Percentiles rank a stretch among this genome's conserved stretches.
These are phyloP conservation scores for Arctostaphylos glauca DNA, from an alignment of 148 eudicot species.

Conservation along the genomic window DNA sequence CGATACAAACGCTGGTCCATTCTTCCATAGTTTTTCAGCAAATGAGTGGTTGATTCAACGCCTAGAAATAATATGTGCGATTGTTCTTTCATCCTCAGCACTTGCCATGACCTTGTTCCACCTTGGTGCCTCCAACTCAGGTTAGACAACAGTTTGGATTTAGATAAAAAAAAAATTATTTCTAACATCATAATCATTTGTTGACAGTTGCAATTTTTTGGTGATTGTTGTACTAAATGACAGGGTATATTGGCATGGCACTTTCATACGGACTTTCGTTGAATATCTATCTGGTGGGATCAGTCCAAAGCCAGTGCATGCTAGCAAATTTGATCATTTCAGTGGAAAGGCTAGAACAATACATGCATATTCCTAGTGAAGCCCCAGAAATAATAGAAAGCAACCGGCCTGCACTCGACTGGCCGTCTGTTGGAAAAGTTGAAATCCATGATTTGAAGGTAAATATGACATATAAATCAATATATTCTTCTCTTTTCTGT, in stretches of 20 bases:
- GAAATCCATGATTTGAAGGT: conserved; percentile 11
- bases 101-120: conserved; percentile 90
- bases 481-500: not conserved
- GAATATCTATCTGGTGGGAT: conserved; percentile 63
- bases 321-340: conserved; percentile 75
- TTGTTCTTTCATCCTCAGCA: conserved; percentile 77
- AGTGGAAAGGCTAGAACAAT: conserved; percentile 88
- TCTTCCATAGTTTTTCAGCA: conserved; percentile 78
- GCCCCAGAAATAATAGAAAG: conserved; percentile 70
- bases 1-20: conserved; percentile 77
- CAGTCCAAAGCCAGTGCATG: conserved; percentile 81
- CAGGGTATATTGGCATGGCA: conserved; percentile 97
- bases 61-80: conserved; percentile 70
- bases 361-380: conserved; percentile 80
- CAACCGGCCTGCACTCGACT: conserved; percentile 11
- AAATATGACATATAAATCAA: not conserved
- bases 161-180: too few species aligned
- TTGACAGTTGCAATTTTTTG: not conserved
- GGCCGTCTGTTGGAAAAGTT: conserved; percentile 6
- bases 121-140: conserved; percentile 76
- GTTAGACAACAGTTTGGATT: too few species aligned
- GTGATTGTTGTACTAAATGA: conserved; percentile 8
- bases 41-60: conserved; percentile 88
- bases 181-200: conserved; percentile 6
- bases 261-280: conserved; percentile 89